Percentiles rank a stretch among this genome's conserved stretches.
Evolutionary conservation across 164 flowering plant species (phyloP).

Genomic region (Buxus sempervirens): DNA sequence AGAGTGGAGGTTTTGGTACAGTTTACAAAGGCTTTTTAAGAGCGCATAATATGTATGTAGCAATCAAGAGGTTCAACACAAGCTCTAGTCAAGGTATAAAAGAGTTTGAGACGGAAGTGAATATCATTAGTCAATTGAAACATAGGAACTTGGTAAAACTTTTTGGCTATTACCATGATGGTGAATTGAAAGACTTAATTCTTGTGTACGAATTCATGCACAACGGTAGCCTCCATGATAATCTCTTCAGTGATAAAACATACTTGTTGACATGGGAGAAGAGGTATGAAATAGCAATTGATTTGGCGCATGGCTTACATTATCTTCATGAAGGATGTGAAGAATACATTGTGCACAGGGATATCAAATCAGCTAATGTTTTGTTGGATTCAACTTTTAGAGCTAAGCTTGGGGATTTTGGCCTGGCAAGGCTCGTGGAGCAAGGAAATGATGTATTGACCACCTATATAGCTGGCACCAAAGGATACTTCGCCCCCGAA

Average conservation of each 20-base stretch:
- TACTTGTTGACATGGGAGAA: neutral
- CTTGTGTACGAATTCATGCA: neutral
- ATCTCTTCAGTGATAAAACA: neutral
- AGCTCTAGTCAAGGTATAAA: neutral
- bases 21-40: neutral
- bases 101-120: neutral
- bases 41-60: neutral
- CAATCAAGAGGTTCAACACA: neutral
- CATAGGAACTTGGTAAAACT: neutral
- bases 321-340: constrained; percentile 2
- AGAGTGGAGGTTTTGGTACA: neutral
- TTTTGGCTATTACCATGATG: no score
- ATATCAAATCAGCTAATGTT: neutral
- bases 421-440: neutral
- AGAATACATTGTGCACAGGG: neutral
- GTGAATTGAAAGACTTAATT: neutral
- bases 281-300: neutral
- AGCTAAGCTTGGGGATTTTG: neutral
- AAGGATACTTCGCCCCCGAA: neutral
- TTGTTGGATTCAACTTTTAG: neutral
- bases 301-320: neutral
- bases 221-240: neutral
- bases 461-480: neutral
- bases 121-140: neutral
- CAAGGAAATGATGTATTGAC: neutral